These are phyloP conservation scores for Mycena floridula DNA, from an alignment of 768 basidiomycete species.

Conservation along the genomic window DNA sequence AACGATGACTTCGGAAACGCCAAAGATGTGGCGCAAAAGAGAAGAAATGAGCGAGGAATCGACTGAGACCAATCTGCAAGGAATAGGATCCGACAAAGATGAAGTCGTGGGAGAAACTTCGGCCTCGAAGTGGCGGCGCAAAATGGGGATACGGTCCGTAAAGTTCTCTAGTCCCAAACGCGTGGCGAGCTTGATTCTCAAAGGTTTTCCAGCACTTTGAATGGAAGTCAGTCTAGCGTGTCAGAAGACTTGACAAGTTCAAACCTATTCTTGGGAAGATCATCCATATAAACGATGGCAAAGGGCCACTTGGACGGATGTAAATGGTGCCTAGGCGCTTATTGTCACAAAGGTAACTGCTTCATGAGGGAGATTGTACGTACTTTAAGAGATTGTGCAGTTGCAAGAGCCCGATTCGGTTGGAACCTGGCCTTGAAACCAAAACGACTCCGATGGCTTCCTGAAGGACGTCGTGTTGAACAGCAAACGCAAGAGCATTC, in stretches of 20 bases:
- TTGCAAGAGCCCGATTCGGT: constrained; percentile 32
- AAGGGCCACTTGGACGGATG: constrained; percentile 46
- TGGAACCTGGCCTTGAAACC: constrained; percentile 25
- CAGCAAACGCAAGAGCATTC: constrained; percentile 34
- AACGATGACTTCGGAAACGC: constrained; percentile 29
- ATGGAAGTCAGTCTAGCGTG: neutral
- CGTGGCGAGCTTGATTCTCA: constrained; percentile 34
- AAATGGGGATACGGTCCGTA: constrained; percentile 23
- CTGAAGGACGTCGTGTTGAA: constrained; percentile 42
- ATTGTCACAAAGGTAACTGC: too few species aligned
- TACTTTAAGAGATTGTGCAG: constrained; percentile 31
- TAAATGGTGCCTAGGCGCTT: constrained; percentile 21
- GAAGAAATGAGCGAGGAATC: constrained; percentile 18
- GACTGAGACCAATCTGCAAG: constrained; percentile 25
- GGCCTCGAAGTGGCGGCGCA: constrained; percentile 36
- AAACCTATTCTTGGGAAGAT: constrained; percentile 37
- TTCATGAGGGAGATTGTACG: neutral
- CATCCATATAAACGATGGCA: constrained; percentile 39
- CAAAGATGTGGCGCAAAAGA: constrained; percentile 19
- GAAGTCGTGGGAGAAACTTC: constrained; percentile 21
- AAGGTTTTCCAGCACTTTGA: constrained; percentile 35
- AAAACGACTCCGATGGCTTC: constrained; percentile 39
- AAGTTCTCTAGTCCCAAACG: constrained; percentile 31
- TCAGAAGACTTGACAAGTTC: neutral
- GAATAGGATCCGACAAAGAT: constrained; percentile 29